phyloP scores from a whole-genome alignment of 2,329 filamentous ascomycete species.

The Pseudogymnoascus sp. region DNA sequence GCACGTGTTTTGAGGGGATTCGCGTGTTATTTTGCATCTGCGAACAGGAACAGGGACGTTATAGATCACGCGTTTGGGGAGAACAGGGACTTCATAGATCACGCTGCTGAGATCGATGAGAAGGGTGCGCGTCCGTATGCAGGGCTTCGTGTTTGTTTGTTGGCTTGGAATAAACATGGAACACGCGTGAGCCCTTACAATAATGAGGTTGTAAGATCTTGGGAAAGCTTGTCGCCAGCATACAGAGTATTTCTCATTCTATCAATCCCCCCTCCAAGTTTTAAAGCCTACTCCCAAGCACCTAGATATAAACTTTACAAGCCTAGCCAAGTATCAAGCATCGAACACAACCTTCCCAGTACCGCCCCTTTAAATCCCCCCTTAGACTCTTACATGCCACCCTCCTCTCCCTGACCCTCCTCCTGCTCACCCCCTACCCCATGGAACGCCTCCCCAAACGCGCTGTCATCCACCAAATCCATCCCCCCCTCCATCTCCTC shows the following conservation, averaged over 20 bases:
- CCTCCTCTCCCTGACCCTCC: slow-evolving; percentile 14
- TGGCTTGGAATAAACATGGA: background rate
- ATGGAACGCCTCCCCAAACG: slow-evolving; percentile 79
- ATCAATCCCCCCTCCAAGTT: background rate
- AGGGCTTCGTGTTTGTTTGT: slow-evolving; percentile 4
- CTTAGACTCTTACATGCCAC: background rate
- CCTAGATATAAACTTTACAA: background rate
- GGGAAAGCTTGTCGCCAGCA: background rate
- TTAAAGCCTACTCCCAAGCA: background rate
- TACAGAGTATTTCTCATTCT: background rate
- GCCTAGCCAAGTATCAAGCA: background rate
- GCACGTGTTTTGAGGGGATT: slow-evolving; percentile 3
- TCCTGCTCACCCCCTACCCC: slow-evolving; percentile 39
- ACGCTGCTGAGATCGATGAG: background rate
- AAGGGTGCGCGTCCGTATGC: background rate
- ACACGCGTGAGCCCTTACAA: slow-evolving; percentile 6
- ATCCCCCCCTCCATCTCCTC: slow-evolving; percentile 45
- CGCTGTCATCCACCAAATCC: slow-evolving; percentile 67
- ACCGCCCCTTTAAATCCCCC: background rate
- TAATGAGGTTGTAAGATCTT: background rate
- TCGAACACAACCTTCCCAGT: background rate
- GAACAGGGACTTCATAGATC: background rate
- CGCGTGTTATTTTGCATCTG: background rate
- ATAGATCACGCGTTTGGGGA: background rate
- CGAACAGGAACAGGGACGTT: background rate